These are phyloP conservation scores for Botrytis byssoidea DNA, from an alignment of 2,329 filamentous ascomycete genomes.

Conservation along the genomic window DNA sequence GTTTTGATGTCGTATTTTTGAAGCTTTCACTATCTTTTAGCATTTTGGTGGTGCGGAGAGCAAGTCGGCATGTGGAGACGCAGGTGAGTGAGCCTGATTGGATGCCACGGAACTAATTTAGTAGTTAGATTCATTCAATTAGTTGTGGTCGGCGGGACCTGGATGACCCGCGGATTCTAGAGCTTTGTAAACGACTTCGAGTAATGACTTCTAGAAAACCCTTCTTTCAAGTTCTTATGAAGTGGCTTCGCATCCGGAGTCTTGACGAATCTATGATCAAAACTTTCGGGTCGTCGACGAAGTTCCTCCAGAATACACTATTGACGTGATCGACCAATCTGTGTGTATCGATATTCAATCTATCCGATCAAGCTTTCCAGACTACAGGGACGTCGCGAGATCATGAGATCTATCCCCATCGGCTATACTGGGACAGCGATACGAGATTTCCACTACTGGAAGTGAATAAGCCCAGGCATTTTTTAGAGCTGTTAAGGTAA, in stretches of 20 bases:
- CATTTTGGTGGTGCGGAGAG: neutral
- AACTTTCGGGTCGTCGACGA: neutral
- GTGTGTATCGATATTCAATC: neutral
- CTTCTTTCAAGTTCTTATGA: conserved; percentile 72
- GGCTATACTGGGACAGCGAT: neutral
- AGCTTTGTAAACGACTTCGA: conserved; percentile 77
- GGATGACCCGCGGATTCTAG: conserved; percentile 66
- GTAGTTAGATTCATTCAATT: conserved; percentile 38
- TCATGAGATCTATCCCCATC: neutral
- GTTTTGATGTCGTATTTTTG: neutral
- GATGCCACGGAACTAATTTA: conserved; percentile 24
- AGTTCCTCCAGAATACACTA: neutral
- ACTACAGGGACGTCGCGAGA: neutral
- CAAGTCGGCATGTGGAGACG: neutral
- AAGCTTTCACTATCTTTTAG: neutral
- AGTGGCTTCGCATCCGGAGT: conserved; percentile 58
- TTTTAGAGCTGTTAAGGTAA: neutral
- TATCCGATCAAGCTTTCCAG: neutral
- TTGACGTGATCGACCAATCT: neutral
- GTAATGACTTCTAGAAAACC: conserved; percentile 47
- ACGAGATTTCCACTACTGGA: neutral
- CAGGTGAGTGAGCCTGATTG: neutral
- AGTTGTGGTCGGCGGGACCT: conserved; percentile 41
- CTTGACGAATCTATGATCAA: neutral
- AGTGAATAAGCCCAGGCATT: neutral